Evolutionary conservation across 495 filamentous ascomycete genomes (phyloP).

Genomic region (Clohesyomyces aquaticus): DNA sequence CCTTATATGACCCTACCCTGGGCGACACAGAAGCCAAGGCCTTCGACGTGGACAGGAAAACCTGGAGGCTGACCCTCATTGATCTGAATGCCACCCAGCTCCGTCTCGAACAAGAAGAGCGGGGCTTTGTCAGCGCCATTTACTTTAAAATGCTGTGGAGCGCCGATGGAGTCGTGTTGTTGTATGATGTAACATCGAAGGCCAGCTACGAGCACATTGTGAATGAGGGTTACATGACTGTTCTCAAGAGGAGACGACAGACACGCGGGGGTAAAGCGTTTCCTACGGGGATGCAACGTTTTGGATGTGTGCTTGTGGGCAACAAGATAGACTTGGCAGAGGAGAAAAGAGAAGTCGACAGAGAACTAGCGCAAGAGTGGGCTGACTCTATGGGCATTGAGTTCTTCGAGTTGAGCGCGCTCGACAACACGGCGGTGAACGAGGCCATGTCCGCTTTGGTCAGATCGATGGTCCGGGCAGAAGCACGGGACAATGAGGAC

Average conservation of each 20-base stretch:
- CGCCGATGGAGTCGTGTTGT: conserved; percentile 15
- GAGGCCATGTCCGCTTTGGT: conserved; percentile 18
- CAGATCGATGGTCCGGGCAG: neutral
- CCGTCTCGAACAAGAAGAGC: neutral
- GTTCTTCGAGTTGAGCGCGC: conserved; percentile 13
- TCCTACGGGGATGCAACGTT: conserved; percentile 8
- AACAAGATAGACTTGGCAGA: conserved; percentile 13
- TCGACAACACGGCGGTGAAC: neutral
- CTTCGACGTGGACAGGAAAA: neutral
- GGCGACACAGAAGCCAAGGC: neutral
- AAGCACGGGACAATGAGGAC: conserved; percentile 15
- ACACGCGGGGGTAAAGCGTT: neutral
- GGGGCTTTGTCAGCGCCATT: neutral
- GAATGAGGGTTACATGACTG: neutral
- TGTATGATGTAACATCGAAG: conserved; percentile 22
- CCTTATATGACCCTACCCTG: conserved; percentile 11
- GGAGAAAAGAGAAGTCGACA: conserved; percentile 14
- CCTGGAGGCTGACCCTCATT: neutral
- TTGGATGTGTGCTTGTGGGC: conserved; percentile 31
- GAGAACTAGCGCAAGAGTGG: conserved; percentile 14
- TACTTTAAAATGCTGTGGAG: neutral
- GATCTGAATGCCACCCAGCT: conserved; percentile 11
- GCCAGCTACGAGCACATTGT: conserved; percentile 17
- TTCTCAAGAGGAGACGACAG: neutral
- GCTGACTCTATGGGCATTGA: conserved; percentile 6